Base-by-base conservation (phyloP, 495 filamentous ascomycete genomes). In the Ramalina intermedia region DNA sequence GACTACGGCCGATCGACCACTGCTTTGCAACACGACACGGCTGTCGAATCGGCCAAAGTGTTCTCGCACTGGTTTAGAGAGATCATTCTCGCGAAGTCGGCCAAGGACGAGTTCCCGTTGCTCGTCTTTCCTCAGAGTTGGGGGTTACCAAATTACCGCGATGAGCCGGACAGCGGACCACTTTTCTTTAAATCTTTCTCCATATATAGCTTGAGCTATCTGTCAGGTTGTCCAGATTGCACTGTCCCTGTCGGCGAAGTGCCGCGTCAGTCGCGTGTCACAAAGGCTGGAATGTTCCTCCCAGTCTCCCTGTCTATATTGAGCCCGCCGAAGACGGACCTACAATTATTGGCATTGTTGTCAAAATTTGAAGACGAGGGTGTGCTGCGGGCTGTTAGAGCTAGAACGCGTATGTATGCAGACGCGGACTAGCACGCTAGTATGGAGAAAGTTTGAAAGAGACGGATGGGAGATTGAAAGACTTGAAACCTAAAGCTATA, bases 281-380 rank as follows among this genome's bases (percentile, higher is more conserved):
- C 67, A 7, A 61, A 60, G 43, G 55, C 56, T 27, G 57, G 61
- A 55, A 66, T 68, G 50, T 66, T 66, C 55, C 55, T 69, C n/a
- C 67, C 67, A 2, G 64, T 70, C 36, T 51, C 49, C 8, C 49
- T 45, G 33, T 51, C 49, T 4, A 12, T 51, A n/a, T 40, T 51
- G 36, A 46, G 49, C 20, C 41, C 41, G 42, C 49, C 49, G 0
- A 24, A 9, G 14, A 46, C 41, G 42, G 49, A 51, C n/a, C 29
- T 46, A 14, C 41, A 20, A 17, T 20, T 51, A 40, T 11, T 51
- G 33, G 49, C 33, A 1, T 33, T 51, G 20, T 27, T 51, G 42
- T 45, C 41, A 24, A 41, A 46, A 37, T 41, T 51, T 17, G 49
- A 51, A 39, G 20, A 41, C 6, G 18, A 16, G 41, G 49, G 49